Evolutionary conservation across 2,329 filamentous ascomycete species (phyloP).

Genomic region (Gnomoniopsis smithogilvyi): DNA sequence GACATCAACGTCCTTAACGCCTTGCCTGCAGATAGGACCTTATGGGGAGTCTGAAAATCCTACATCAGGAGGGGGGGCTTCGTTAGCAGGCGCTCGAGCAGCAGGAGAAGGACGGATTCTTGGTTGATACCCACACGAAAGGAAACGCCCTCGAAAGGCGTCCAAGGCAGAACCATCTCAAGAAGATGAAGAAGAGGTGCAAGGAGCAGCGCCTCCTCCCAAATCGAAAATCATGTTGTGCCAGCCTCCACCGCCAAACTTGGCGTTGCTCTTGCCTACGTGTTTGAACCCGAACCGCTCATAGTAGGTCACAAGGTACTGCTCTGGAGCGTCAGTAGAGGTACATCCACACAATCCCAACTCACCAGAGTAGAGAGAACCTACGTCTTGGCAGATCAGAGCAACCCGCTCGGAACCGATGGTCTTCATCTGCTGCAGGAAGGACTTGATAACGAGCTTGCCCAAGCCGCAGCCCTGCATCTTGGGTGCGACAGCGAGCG

Average conservation of each 20-base stretch:
- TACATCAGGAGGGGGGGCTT: background rate
- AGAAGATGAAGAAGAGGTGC: conserved; percentile 7
- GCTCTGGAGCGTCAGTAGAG: conserved; percentile 1
- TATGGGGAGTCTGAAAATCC: conserved; percentile 8
- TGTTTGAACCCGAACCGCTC: conserved; percentile 70
- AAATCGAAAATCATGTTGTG: conserved; percentile 64
- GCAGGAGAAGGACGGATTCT: background rate
- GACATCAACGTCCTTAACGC: conserved; percentile 18
- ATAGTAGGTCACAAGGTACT: conserved; percentile 72
- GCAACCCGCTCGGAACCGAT: conserved; percentile 69
- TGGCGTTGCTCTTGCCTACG: conserved; percentile 63
- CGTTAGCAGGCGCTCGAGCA: conserved; percentile 2
- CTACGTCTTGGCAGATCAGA: conserved; percentile 70
- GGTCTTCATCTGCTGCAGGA: conserved; percentile 71
- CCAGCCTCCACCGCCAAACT: conserved; percentile 79
- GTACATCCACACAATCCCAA: background rate
- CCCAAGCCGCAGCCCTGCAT: conserved; percentile 74
- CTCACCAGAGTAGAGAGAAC: conserved; percentile 20
- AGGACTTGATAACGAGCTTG: conserved; percentile 69
- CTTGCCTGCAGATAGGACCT: conserved; percentile 17
- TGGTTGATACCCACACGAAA: conserved; percentile 4
- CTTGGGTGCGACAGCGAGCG: conserved; percentile 72
- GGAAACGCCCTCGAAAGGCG: conserved; percentile 1
- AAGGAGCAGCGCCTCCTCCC: conserved; percentile 1
- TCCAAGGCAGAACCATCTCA: conserved; percentile 15